A percentile compares a stretch with the other conserved stretches of the same genome.
Conservation (phyloP, 1,284 basidiomycete genomes). For the Leccinum fuscescens region DNA sequence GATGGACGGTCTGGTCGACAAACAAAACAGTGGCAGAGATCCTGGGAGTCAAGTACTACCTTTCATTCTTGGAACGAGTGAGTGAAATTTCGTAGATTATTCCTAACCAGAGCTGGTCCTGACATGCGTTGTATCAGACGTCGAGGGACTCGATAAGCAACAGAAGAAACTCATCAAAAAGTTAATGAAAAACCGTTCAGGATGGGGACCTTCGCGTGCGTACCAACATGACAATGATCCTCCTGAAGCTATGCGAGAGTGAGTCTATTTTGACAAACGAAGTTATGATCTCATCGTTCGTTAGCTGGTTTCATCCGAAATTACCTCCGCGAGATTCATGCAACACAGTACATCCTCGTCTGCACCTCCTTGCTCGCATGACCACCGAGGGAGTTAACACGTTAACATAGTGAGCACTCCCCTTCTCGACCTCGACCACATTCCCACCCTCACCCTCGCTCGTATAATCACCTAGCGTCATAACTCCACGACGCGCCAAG, state of each 20-base stretch:
- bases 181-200: constrained; percentile 4
- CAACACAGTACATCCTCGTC: too few species aligned
- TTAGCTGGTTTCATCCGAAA: constrained; percentile 8
- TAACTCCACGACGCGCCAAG: too few species aligned
- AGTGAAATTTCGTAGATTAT: background rate
- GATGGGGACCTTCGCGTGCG: constrained; percentile 11
- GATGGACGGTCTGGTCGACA: background rate
- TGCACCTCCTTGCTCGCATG: too few species aligned
- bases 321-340: background rate
- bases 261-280: background rate
- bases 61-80: background rate
- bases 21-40: background rate
- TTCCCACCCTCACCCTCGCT: too few species aligned
- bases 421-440: too few species aligned
- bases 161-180: constrained; percentile 12
- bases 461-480: too few species aligned
- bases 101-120: background rate
- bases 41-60: background rate
- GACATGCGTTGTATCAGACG: constrained; percentile 7
- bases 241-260: constrained; percentile 17
- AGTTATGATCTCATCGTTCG: constrained; percentile 1
- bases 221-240: constrained; percentile 21
- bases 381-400: background rate
- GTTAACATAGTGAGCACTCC: too few species aligned
- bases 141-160: background rate